Base-by-base conservation (phyloP, 148 eudicot species). In the Fagopyrum tataricum region DNA sequence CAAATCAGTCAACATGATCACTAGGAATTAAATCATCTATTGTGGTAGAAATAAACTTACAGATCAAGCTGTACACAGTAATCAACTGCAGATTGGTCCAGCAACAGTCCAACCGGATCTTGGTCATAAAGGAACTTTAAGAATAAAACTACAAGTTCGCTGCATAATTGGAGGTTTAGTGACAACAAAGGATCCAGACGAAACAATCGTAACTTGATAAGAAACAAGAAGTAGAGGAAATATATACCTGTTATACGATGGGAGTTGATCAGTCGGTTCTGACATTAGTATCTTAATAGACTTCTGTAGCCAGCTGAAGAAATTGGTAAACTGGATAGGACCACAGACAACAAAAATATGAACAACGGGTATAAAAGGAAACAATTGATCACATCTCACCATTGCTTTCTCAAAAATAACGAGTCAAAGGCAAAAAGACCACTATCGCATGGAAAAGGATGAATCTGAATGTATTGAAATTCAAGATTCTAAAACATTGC, bases 91-190 rank as follows among this genome's bases (percentile, higher is more conserved):
- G 91, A 79, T 56, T 78, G 84, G 68, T 90, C 92, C 76, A 96
- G 86, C 78, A 96, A 83, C 80, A 81, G 83, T 77, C 76, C 85
- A 71, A 96, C 86, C 20, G 96, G 97, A 83, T 96, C 99, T 77
- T 85, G 92, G 85, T 90, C 89, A 74, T 96, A 96, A 41, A 96
- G 84, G 75, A 88, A 96, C 84, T 87, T 92, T 82, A 96, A 78
- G 85, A 96, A 96, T 68, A 88, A 68, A 76, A 96, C 86, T 72
- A 96, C 94, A 70, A 92, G 89, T 83, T 96, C 99, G 77, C 99
- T 96, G 92, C 82, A 85, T 64, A 76, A 79, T 41, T 15, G 44
- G 51, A 58, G 67, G 70, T 11, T 66, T 71, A 76, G 79, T 20
- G 39, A 42, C 76, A 41, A 68, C 14, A 37, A 15, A 76, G 4